Evolutionary conservation across 805 yeast species (phyloP).

Genomic region (Metschnikowia cerradonensis): DNA sequence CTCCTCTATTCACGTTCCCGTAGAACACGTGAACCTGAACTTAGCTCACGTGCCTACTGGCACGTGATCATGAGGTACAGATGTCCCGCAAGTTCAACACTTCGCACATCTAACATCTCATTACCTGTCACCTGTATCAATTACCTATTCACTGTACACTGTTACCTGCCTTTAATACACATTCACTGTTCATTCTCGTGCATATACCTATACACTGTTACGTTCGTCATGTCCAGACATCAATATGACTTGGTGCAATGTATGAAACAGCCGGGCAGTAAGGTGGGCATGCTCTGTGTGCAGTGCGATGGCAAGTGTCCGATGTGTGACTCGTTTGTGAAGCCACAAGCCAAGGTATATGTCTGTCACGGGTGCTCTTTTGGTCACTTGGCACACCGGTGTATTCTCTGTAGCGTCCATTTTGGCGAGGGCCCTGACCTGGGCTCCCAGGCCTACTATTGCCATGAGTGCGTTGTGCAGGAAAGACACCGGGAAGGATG

Average conservation of each 20-base stretch:
- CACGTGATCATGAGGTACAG: too few species aligned
- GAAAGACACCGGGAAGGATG: slow-evolving; percentile 92
- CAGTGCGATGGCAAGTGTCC: slow-evolving; percentile 93
- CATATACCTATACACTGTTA: too few species aligned
- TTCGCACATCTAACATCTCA: too few species aligned
- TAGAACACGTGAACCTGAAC: too few species aligned
- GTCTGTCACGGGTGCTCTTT: slow-evolving; percentile 84
- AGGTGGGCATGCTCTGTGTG: slow-evolving; percentile 67
- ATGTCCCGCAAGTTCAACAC: too few species aligned
- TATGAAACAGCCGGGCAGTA: slow-evolving; percentile 77
- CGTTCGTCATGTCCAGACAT: slow-evolving; percentile 69
- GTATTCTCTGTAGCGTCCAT: slow-evolving; percentile 72
- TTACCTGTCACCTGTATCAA: too few species aligned
- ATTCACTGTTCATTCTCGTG: not conserved
- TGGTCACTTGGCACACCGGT: slow-evolving; percentile 58
- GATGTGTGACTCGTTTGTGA: slow-evolving; percentile 79
- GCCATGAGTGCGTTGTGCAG: slow-evolving; percentile 74
- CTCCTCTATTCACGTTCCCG: too few species aligned
- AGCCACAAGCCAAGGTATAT: slow-evolving; percentile 61
- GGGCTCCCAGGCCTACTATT: slow-evolving; percentile 60
- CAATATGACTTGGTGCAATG: slow-evolving; percentile 83
- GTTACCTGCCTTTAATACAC: too few species aligned
- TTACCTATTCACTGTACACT: too few species aligned
- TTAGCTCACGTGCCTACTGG: too few species aligned
- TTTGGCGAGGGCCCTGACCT: slow-evolving; percentile 50